Base-by-base conservation (phyloP, 371 early-diverging fungal species). In the Lichtheimia hyalospora region DNA sequence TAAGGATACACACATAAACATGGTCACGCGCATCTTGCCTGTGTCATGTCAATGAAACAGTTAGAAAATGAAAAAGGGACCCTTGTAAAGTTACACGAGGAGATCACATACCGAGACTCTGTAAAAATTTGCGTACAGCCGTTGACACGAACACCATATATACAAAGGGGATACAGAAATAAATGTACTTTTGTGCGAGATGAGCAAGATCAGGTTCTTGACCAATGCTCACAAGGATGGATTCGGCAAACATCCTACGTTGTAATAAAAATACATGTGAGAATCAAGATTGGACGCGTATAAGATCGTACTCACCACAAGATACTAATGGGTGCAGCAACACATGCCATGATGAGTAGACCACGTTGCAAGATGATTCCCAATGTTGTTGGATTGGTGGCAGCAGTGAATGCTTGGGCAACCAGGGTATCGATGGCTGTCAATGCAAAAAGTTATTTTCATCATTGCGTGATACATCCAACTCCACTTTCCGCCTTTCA, bases 341-440 rank as follows among this genome's bases (percentile, higher is more conserved):
- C 58, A 5, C 69, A 10, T 13, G 64, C 66, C 60, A 73, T 63
- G 28, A 79, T 71, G 2, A 66, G 12, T 10, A 79, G 25, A 5
- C 68, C 68, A 42, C 79, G 34, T 54, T 79, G 79, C 3, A 79
- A 51, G 20, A 79, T 79, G 3, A 71, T 58, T 2, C 79, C 79
- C 12, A 73, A 57, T 0, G 72, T 73, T 3, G 58, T 61, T 14
- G 66, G 64, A 23, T 79, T 54, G 13, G 51, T 66, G 14, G 75
- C 73, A 0, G 73, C 74, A 5, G 79, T 79, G 49, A 63, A 75
- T 1, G 79, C 79, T 54, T 79, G 79, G 15, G 79, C 62, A 14
- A 73, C 75, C 27, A 79, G 52, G 1, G 79, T 79, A 55, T 79
- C 79, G 20, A 75, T 70, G 16, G 79, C 79, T 75, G 24, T 39